Base-by-base conservation (phyloP, 176 grass and related monocot genomes). In the Metroxylon sagu region DNA sequence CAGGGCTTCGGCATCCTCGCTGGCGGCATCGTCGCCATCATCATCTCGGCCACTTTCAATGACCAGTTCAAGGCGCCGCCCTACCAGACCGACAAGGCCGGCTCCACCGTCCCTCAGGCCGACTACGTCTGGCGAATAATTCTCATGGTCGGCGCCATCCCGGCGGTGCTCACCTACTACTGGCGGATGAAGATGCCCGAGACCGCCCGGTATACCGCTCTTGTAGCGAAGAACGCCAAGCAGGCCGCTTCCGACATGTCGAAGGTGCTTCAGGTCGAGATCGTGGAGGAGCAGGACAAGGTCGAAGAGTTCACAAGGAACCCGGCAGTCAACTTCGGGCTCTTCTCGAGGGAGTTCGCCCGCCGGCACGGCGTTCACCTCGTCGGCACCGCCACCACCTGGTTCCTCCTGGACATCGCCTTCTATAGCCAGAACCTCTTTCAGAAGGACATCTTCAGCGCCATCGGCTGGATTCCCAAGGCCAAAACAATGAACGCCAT, bases 161-260 rank as follows among this genome's bases (percentile, higher is more conserved):
- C 35, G 27, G 84, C 84, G 4, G 48, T 23, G 0, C 39, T 90
- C 2, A 90, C 82, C 0, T 90, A 76, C 67, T 85, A 85, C 75
- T 90, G 79, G 82, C 72, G 87, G 48, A 90, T 66, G 59, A 74
- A 85, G 71, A 90, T 90, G 82, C 87, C 79, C 2, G 82, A 90
- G 75, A 90, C 87, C 19, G 79, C 87, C 61, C 75, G 87, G 1
- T 85, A 90, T 82, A 90, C 87, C 0, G 87, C 87, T 8, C 82
- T 90, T 7, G 62, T 90, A 17, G 79, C 82, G 23, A 71, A 19
- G 71, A 70, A 82, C 55, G 53, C 71, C 4, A 79, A 76, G 75
- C 72, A 82, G 75, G 87, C 87, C 0, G 64, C 69, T 3, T 4
- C 73, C 0, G 85, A 89, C 80, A 89, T 89, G 85, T 77, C 85